Evolutionary conservation across 495 filamentous ascomycete genomes (phyloP), one percentile per base, ranked within the genome.

Genomic region (Aspergillus avenaceus): DNA sequence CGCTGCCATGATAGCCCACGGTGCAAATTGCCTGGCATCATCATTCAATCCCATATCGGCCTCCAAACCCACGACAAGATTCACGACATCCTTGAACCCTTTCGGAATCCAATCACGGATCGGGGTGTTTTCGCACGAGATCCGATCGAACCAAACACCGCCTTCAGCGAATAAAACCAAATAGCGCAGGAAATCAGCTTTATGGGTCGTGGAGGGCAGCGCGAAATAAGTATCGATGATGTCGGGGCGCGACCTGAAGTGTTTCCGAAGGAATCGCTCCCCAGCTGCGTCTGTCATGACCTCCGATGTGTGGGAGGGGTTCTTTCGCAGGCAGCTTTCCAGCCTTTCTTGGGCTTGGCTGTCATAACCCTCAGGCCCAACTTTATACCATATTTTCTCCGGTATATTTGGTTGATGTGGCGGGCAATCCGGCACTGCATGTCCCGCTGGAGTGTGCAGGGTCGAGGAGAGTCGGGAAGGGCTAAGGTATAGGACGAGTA

Each of bases 91-190:
- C n/a, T 44, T 42, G 32, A 62, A 63, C 18, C 59, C 16, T 1
- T 54, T 45, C 5, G 72, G 72, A 12, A 75, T 55, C 70, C 73
- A 77, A 0, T 62, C 53, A 11, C 56, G 23, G 9, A 77, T 63
- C 0, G 70, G 69, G 24, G 50, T 44, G 11, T 32, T n/a, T 16
- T 69, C 53, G 41, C 59, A 65, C 12, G 56, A 46, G 3, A 70
- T 71, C 3, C 74, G 60, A 52, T 78, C 74, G 21, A 56, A 69
- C 63, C 72, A 78, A 9, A 76, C 63, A 3, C 73, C 74, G 2
- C 73, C 74, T 19, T 75, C 65, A 19, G 52, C 51, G 37, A 60
- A 62, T 16, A 77, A 47, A 13, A 75, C 55, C 12, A 73, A 43
- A 49, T 75, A 69, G 21, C 71, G 62, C 7, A 76, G 57, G 8